These are phyloP conservation scores for Hypocreales sp. DNA, from an alignment of 2,329 filamentous ascomycete species.

Conservation along the genomic window DNA sequence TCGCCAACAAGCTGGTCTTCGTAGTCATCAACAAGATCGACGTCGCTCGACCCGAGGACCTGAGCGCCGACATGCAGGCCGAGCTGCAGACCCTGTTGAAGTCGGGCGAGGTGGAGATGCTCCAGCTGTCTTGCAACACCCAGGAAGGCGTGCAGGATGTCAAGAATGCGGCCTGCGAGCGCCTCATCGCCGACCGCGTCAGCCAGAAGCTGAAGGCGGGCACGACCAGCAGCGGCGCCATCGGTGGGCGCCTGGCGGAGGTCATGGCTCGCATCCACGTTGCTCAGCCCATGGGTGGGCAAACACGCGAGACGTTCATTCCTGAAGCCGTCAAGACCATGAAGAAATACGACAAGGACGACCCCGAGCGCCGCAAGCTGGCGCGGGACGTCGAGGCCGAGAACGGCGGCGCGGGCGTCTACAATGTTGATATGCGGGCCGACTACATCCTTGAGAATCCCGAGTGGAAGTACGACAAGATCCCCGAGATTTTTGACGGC, in stretches of 20 bases:
- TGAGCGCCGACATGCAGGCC: constrained; percentile 63
- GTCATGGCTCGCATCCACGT: constrained; percentile 93
- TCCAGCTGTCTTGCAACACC: constrained; percentile 90
- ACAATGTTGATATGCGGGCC: constrained; percentile 80
- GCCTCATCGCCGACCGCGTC: constrained; percentile 81
- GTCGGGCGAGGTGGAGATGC: constrained; percentile 77
- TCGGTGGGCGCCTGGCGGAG: constrained; percentile 72
- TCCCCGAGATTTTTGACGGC: constrained; percentile 86
- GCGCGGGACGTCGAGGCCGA: constrained; percentile 82
- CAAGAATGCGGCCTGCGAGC: constrained; percentile 88
- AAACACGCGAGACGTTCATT: constrained; percentile 68
- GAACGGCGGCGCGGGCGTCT: constrained; percentile 89
- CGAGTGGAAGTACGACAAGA: constrained; percentile 92
- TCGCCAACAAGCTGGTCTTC: constrained; percentile 94
- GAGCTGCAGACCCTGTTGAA: constrained; percentile 70
- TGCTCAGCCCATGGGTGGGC: constrained; percentile 76
- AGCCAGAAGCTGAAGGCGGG: constrained; percentile 93
- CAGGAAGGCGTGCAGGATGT: constrained; percentile 88
- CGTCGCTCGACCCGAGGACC: constrained; percentile 70
- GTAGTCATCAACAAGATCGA: constrained; percentile 98
- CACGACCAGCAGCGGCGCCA: constrained; percentile 58
- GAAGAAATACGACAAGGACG: constrained; percentile 81
- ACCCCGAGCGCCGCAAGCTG: constrained; percentile 68
- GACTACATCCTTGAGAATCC: constrained; percentile 78
- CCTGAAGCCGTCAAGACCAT: constrained; percentile 67